Conservation (phyloP, 257 asterid genomes). For the Solanum lignicaule region DNA sequence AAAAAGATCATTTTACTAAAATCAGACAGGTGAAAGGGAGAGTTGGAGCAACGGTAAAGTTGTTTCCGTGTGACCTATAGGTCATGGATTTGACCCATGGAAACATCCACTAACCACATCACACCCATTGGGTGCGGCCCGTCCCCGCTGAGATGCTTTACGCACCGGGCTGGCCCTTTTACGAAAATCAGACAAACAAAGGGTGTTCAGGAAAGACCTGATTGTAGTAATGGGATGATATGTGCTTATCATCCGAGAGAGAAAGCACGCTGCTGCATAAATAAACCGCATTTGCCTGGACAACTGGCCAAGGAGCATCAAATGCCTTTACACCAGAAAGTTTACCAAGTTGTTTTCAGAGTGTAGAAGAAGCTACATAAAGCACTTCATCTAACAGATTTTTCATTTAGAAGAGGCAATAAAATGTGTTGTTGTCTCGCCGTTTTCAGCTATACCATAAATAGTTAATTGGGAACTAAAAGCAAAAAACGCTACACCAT, state of each 20-base stretch:
- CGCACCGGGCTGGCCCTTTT: background rate
- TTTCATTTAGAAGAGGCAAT: background rate
- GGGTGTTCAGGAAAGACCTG: constrained; percentile 35
- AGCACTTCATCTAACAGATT: background rate
- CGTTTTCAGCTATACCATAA: background rate
- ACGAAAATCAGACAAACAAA: background rate
- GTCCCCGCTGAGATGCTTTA: background rate
- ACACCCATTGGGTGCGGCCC: too few relatives aligned
- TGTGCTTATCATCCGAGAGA: constrained; percentile 58
- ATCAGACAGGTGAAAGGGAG: background rate
- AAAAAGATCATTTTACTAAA: background rate
- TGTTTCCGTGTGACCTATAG: background rate
- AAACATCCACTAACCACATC: too few relatives aligned
- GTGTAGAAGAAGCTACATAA: background rate
- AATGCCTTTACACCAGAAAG: constrained; percentile 54
- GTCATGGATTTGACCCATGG: too few relatives aligned
- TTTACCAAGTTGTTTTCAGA: background rate
- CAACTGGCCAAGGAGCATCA: constrained; percentile 96
- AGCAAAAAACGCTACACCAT: background rate
- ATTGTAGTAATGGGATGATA: constrained; percentile 49
- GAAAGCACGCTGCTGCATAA: constrained; percentile 73
- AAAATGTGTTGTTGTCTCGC: background rate
- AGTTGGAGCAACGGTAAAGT: background rate
- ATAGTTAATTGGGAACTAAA: background rate
- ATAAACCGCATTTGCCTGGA: constrained; percentile 87